Evolutionary conservation across 225 moss, liverwort and hornwort genomes (phyloP), one percentile per base, ranked within the genome.

Genomic region (Rhytidiadelphus loreus): DNA sequence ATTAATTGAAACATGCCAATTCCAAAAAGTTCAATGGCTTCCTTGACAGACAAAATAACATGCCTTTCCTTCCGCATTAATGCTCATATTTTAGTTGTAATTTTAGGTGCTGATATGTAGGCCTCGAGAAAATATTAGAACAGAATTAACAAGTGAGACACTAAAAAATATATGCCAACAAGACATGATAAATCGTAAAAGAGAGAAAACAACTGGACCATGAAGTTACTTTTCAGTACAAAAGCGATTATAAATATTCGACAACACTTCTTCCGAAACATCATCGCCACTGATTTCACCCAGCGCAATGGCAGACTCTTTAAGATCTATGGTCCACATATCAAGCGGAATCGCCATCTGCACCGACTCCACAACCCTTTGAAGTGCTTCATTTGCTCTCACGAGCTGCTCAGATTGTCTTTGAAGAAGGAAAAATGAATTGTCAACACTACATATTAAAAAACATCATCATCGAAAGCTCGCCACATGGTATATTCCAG

Each of bases 321-420:
- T 98, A 30, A 98, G 90, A 93, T 98, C 97, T 91, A 97, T 92
- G 52, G 96, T 98, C 96, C 96, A 97, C 93, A 98, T 93, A 87
- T 98, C 98, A 77, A 98, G 91, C 68, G 97, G 98, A 58, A 98
- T 93, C 59, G 96, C 95, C 78, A 94, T 84, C 52, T 97, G 90
- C 29, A 96, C 92, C 0, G 95, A 97, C 86, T 95, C 95, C 90
- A 94, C 94, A 77, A 97, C 95, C 39, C 94, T 93, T 86, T 92
- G 91, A 84, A 48, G 73, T 18, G 46, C 73, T 73, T 73, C 73
- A 9, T 48, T 73, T 73, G 73, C 73, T 73, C 30, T 92, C 71
- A 97, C 92, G 81, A 98, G 90, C 84, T 97, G 96, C 91, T 95
- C 97, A n/a, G 94, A 97, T 92, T 97, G 97, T 90, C 98, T 95